Conservation (phyloP, 306 rosid genomes). For the Leucaena leucocephala region DNA sequence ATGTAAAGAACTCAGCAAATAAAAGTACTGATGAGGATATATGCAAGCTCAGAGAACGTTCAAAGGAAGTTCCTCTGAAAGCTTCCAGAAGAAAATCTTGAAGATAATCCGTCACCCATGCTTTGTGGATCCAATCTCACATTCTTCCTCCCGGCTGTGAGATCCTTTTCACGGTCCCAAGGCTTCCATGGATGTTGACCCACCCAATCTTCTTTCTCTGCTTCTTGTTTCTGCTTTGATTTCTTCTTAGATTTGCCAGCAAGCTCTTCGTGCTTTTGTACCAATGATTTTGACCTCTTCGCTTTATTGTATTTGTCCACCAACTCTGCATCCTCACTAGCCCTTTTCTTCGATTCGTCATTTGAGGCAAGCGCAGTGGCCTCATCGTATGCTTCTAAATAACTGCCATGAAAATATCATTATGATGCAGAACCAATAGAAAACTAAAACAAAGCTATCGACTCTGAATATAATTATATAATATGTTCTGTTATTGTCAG, state of each 20-base stretch:
- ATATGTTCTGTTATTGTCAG: not conserved
- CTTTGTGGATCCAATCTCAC: slow-evolving; percentile 68
- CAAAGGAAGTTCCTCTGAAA: slow-evolving; percentile 88
- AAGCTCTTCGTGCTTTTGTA: slow-evolving; percentile 68
- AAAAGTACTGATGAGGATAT: not conserved
- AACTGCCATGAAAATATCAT: slow-evolving; percentile 58
- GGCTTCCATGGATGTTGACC: slow-evolving; percentile 99
- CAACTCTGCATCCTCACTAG: slow-evolving; percentile 69
- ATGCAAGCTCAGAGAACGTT: not conserved
- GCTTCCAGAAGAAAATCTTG: slow-evolving; percentile 79
- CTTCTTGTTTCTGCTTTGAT: slow-evolving; percentile 40
- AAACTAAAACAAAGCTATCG: not conserved
- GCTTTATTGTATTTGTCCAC: slow-evolving; percentile 85
- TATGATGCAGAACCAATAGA: not conserved
- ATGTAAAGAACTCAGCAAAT: not conserved
- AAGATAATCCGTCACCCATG: slow-evolving; percentile 72
- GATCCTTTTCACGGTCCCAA: slow-evolving; percentile 94
- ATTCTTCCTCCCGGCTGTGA: slow-evolving; percentile 68
- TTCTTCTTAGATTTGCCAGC: slow-evolving; percentile 65
- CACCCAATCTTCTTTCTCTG: slow-evolving; percentile 72
- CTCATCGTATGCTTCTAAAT: slow-evolving; percentile 85
- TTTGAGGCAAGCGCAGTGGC: slow-evolving; percentile 82
- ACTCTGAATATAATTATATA: not conserved
- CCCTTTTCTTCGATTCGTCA: slow-evolving; percentile 56
- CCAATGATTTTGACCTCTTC: slow-evolving; percentile 78